Evolutionary conservation across 441 rosid genomes (phyloP).

Genomic region (Croton setiger): DNA sequence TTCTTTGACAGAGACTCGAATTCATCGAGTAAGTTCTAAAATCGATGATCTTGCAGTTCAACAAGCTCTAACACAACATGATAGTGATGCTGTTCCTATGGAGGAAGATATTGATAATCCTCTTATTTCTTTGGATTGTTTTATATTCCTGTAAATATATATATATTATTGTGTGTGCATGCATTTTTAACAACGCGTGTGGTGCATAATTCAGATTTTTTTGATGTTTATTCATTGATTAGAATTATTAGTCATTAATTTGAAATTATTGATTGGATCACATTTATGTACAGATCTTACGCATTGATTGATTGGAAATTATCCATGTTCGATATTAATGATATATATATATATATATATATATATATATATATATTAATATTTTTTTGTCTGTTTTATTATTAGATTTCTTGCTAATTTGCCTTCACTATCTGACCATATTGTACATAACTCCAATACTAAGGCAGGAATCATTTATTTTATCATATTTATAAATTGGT

Average conservation of each 20-base stretch:
- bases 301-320: constrained; percentile 3
- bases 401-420: no score
- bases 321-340: no score
- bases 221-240: background rate
- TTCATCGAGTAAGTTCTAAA: constrained; percentile 53
- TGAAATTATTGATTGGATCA: constrained; percentile 12
- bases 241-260: background rate
- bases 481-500: no score
- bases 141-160: constrained; percentile 57
- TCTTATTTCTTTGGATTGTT: constrained; percentile 81
- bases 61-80: constrained; percentile 35
- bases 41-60: constrained; percentile 40
- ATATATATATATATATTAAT: background rate
- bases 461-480: no score
- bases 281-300: constrained; percentile 3
- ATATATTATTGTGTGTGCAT: background rate
- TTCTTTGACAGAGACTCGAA: constrained; percentile 40
- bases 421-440: no score
- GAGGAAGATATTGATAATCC: constrained; percentile 66
- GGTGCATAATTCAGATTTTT: constrained; percentile 5
- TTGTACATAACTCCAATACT: no score
- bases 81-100: constrained; percentile 27
- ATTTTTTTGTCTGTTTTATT: background rate
- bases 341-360: no score
- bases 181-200: background rate